A percentile compares a stretch with the other conserved stretches of the same genome.
These are phyloP conservation scores for Calycina herbarum DNA, from an alignment of 2,329 filamentous ascomycete genomes.

Conservation along the genomic window DNA sequence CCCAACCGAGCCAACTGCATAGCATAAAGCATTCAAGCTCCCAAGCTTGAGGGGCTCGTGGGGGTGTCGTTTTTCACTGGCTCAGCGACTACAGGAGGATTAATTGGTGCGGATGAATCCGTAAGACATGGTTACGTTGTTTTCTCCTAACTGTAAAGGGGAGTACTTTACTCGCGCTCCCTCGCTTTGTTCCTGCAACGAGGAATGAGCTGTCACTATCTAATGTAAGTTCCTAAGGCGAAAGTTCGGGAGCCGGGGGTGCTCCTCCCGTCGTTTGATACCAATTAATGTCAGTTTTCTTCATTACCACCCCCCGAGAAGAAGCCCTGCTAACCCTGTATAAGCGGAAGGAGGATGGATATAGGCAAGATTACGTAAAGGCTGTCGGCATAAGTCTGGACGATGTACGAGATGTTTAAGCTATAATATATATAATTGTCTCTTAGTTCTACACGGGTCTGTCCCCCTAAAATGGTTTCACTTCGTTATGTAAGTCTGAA, in stretches of 20 bases:
- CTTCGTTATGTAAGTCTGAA: too few relatives aligned
- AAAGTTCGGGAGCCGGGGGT: background rate
- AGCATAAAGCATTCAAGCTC: too few relatives aligned
- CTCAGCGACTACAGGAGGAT: background rate
- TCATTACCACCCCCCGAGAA: background rate
- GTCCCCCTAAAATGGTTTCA: too few relatives aligned
- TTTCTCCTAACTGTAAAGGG: background rate
- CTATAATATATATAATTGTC: too few relatives aligned
- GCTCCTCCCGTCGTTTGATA: background rate
- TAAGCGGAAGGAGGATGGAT: background rate
- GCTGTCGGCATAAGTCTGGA: background rate
- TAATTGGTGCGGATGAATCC: background rate
- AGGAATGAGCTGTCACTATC: background rate
- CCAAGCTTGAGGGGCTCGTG: too few relatives aligned
- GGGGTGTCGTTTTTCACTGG: background rate
- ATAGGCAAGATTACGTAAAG: background rate
- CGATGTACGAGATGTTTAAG: too few relatives aligned
- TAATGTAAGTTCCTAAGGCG: background rate
- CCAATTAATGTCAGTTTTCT: background rate
- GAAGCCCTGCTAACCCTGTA: slow-evolving; percentile 1
- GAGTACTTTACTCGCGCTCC: background rate
- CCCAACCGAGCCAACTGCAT: too few relatives aligned
- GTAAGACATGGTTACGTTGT: background rate
- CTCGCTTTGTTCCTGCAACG: background rate
- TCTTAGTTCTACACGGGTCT: too few relatives aligned